These are phyloP conservation scores for Rhizophagus sp. DNA, from an alignment of 192 early-diverging fungal species.

Conservation along the genomic window DNA sequence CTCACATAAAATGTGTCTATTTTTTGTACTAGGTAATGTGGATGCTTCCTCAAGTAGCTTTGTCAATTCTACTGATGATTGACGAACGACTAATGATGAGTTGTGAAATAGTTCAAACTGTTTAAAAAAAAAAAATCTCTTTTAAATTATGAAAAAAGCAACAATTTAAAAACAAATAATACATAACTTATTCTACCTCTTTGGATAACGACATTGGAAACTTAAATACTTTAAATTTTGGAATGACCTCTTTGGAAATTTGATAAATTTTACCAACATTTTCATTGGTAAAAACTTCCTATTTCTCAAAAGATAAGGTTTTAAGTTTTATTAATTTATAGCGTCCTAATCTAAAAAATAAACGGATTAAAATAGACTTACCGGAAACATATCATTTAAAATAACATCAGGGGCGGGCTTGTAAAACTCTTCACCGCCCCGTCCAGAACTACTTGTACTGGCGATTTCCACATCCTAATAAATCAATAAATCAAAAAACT, in stretches of 20 bases:
- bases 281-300: conserved; percentile 25
- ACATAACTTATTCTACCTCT: conserved; percentile 23
- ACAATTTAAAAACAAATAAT: neutral
- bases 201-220: conserved; percentile 23
- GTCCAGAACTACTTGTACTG: neutral
- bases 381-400: conserved; percentile 34
- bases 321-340: neutral
- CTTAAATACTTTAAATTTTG: conserved; percentile 36
- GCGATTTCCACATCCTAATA: neutral
- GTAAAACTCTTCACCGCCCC: conserved; percentile 26
- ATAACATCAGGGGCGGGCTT: conserved; percentile 17
- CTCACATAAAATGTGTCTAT: conserved; percentile 40
- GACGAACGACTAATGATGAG: conserved; percentile 44
- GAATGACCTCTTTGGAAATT: conserved; percentile 17
- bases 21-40: conserved; percentile 35
- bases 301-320: neutral
- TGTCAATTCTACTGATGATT: conserved; percentile 42
- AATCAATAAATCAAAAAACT: neutral
- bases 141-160: neutral
- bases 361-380: neutral
- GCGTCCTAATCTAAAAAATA: neutral
- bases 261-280: conserved; percentile 32
- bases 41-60: conserved; percentile 41
- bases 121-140: neutral
- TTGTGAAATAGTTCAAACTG: conserved; percentile 46